phyloP scores from a whole-genome alignment of 1,139 yeast species.

The Sugiyamaella sp. region DNA sequence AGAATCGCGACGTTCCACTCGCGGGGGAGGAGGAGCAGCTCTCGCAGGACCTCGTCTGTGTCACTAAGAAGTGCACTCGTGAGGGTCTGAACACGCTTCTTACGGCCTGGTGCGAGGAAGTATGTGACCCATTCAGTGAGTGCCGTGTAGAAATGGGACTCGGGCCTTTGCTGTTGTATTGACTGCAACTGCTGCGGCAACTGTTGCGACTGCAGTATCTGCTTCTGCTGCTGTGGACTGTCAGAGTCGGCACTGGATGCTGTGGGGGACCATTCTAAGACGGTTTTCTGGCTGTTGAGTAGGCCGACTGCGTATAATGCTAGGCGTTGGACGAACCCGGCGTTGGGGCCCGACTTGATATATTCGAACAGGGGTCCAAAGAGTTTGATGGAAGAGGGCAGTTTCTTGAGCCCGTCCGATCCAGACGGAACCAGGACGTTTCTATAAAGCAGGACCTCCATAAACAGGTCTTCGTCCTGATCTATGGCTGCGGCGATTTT shows the following conservation, averaged over 20 bases:
- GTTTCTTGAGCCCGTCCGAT: conserved; percentile 22
- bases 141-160: conserved; percentile 11
- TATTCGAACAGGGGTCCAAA: conserved; percentile 33
- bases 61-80: neutral
- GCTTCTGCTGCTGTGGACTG: conserved; percentile 5
- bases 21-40: conserved; percentile 10
- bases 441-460: conserved; percentile 34
- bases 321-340: conserved; percentile 29
- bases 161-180: too few species aligned
- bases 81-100: conserved; percentile 9
- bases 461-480: conserved; percentile 30
- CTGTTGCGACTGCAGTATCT: too few species aligned
- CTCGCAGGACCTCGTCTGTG: conserved; percentile 15
- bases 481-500: conserved; percentile 24
- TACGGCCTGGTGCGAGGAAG: conserved; percentile 10
- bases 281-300: conserved; percentile 21
- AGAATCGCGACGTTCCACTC: conserved; percentile 25
- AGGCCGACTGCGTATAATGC: conserved; percentile 25
- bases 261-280: conserved; percentile 11
- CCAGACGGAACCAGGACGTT: conserved; percentile 39
- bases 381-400: conserved; percentile 26
- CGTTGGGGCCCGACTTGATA: conserved; percentile 18
- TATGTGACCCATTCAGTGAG: conserved; percentile 18
- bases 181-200: too few species aligned
- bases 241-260: neutral